Evolutionary conservation across 495 filamentous ascomycete genomes (phyloP).

Genomic region (Penicillium subrubescens): DNA sequence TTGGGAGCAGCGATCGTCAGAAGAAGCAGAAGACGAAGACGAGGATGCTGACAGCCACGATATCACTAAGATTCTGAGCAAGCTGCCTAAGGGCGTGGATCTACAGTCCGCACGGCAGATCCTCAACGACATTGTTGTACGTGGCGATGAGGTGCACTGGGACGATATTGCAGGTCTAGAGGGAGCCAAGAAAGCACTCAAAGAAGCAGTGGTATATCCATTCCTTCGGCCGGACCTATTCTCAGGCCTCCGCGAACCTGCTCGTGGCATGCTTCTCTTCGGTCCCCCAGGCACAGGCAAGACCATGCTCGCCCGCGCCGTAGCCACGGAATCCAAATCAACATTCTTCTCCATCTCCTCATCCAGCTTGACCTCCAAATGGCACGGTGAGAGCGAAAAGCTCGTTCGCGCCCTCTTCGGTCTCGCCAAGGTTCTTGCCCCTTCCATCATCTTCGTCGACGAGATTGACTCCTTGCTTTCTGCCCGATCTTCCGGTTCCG

Average conservation of each 20-base stretch:
- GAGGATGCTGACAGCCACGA: conserved; percentile 47
- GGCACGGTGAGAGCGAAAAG: conserved; percentile 95
- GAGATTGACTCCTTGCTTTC: conserved; percentile 97
- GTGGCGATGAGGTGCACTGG: conserved; percentile 96
- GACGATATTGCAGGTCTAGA: conserved; percentile 91
- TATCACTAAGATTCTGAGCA: conserved; percentile 65
- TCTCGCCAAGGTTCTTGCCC: conserved; percentile 85
- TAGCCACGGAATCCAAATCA: conserved; percentile 91
- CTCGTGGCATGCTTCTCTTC: conserved; percentile 93
- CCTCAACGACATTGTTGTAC: conserved; percentile 92
- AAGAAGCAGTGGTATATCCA: conserved; percentile 96
- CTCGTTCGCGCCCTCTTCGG: conserved; percentile 91
- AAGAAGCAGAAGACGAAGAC: conserved; percentile 37
- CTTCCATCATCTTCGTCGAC: conserved; percentile 98
- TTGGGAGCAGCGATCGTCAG: conserved; percentile 30
- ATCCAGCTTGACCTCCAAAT: conserved; percentile 92
- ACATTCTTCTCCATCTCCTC: conserved; percentile 98
- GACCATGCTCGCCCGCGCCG: conserved; percentile 95
- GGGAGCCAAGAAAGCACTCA: conserved; percentile 85
- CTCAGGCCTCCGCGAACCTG: conserved; percentile 91
- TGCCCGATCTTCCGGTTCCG: conserved; percentile 75
- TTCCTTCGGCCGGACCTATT: conserved; percentile 96
- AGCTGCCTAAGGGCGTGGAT: conserved; percentile 80
- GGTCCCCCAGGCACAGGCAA: conserved; percentile 97
- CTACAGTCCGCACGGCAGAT: conserved; percentile 83